Evolutionary conservation across 805 yeast species (phyloP).

Genomic region (Wickerhamomyces bovis): DNA sequence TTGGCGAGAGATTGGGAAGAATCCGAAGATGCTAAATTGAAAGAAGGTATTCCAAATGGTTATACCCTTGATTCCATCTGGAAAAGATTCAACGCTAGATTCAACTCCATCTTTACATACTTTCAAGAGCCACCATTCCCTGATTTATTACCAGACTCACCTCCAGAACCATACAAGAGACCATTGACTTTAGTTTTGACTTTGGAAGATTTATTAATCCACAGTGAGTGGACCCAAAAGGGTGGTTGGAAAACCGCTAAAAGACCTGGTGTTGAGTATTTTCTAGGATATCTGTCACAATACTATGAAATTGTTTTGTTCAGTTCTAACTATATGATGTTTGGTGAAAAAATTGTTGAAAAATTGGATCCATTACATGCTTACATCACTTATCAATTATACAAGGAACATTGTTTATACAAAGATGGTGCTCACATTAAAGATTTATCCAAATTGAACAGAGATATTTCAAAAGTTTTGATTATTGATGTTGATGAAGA

Average conservation of each 20-base stretch:
- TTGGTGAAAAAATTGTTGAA: constrained; percentile 75
- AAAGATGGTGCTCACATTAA: constrained; percentile 86
- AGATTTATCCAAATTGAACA: constrained; percentile 84
- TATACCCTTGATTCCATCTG: constrained; percentile 59
- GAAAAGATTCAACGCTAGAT: constrained; percentile 65
- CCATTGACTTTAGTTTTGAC: constrained; percentile 87
- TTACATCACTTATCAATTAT: constrained; percentile 77
- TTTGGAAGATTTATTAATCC: constrained; percentile 85
- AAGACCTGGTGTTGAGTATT: constrained; percentile 97
- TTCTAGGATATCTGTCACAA: constrained; percentile 88
- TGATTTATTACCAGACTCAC: constrained; percentile 84
- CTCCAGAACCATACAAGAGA: constrained; percentile 87
- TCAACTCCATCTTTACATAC: constrained; percentile 67
- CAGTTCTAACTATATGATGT: constrained; percentile 78
- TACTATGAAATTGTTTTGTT: constrained; percentile 94
- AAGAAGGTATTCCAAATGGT: constrained; percentile 55
- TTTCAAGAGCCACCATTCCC: constrained; percentile 94
- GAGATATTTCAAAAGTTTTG: constrained; percentile 79
- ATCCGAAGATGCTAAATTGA: constrained; percentile 58
- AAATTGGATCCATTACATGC: constrained; percentile 94
- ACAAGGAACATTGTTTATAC: constrained; percentile 81
- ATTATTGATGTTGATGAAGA: constrained; percentile 74
- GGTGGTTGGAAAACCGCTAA: constrained; percentile 98
- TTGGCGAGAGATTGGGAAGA: constrained; percentile 83
- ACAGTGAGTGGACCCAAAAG: constrained; percentile 86